A percentile compares a stretch with the other conserved stretches of the same genome.
These are phyloP conservation scores for Metarhizium brunneum DNA, from an alignment of 2,329 filamentous ascomycete species.

Conservation along the genomic window DNA sequence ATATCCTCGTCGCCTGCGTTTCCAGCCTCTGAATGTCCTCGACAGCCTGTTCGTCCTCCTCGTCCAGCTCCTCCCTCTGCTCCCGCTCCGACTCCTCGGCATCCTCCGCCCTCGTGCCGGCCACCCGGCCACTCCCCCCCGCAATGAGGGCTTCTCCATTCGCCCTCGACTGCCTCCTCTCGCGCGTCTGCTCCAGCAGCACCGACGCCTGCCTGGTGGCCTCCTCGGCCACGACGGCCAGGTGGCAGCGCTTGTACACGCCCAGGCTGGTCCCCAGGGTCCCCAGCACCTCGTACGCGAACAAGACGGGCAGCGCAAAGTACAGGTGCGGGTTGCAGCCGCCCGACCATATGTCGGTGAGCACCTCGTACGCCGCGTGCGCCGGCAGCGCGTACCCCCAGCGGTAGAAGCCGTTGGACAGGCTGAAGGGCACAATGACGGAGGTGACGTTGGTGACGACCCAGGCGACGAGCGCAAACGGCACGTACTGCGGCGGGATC, in stretches of 20 bases:
- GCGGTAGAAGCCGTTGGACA: slow-evolving; percentile 11
- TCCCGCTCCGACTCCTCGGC: background rate
- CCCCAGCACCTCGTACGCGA: slow-evolving; percentile 10
- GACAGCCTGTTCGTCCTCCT: slow-evolving; percentile 2
- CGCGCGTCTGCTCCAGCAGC: slow-evolving; percentile 1
- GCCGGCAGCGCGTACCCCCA: slow-evolving; percentile 11
- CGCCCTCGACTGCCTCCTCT: slow-evolving; percentile 1
- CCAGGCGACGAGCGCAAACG: slow-evolving; percentile 13
- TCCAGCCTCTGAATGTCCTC: slow-evolving; percentile 7
- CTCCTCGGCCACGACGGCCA: slow-evolving; percentile 9
- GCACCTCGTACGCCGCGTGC: slow-evolving; percentile 11
- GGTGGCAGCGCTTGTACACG: slow-evolving; percentile 9
- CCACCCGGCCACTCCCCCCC: background rate
- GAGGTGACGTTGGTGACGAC: slow-evolving; percentile 11
- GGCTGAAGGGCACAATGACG: slow-evolving; percentile 10
- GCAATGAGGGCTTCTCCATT: background rate
- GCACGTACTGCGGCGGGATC: slow-evolving; percentile 11
- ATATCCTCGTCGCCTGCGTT: slow-evolving; percentile 4
- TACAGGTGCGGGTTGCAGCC: slow-evolving; percentile 13
- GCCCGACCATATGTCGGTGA: slow-evolving; percentile 11
- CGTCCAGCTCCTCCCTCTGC: slow-evolving; percentile 1
- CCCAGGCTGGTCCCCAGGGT: slow-evolving; percentile 7
- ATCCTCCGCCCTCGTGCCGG: background rate
- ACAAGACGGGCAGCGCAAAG: slow-evolving; percentile 11
- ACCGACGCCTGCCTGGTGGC: slow-evolving; percentile 7